A percentile compares a stretch with the other conserved stretches of the same genome.
phyloP scores from a whole-genome alignment of 108 stramenopile genomes.

The Aurantiochytrium sp. region DNA sequence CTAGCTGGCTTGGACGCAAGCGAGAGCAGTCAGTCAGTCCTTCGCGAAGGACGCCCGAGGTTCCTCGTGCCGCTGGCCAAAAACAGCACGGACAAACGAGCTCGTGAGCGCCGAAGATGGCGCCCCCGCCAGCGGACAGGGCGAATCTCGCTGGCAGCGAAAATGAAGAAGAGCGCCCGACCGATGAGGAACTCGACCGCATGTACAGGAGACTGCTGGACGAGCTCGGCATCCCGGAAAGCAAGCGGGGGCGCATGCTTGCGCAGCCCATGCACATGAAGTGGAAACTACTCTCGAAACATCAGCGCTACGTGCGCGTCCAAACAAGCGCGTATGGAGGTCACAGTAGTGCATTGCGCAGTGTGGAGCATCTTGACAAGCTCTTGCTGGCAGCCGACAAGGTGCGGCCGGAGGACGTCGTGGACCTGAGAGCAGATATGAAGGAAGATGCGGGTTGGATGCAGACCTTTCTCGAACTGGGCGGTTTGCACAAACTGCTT shows the following conservation, averaged over 20 bases:
- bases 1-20: too few species aligned
- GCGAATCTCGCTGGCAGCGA: not conserved
- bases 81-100: too few species aligned
- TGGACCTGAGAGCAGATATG: not conserved
- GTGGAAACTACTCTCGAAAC: constrained; percentile 14
- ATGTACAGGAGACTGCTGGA: constrained; percentile 1
- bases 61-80: too few species aligned
- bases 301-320: constrained; percentile 12
- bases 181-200: not conserved
- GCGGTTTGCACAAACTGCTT: not conserved
- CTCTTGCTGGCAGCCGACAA: not conserved
- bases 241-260: not conserved
- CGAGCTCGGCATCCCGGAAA: not conserved
- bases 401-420: not conserved
- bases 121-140: not conserved
- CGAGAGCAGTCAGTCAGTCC: too few species aligned
- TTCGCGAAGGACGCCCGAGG: too few species aligned
- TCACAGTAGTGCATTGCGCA: not conserved
- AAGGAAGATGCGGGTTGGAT: not conserved
- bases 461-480: not conserved
- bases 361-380: not conserved
- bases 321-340: not conserved
- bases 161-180: not conserved
- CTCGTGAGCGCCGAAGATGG: too few species aligned
- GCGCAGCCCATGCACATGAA: constrained; percentile 20